Percentiles rank a stretch among this genome's conserved stretches.
Conservation (phyloP, 2,329 filamentous ascomycete species). For the Colletotrichum acutatum region DNA sequence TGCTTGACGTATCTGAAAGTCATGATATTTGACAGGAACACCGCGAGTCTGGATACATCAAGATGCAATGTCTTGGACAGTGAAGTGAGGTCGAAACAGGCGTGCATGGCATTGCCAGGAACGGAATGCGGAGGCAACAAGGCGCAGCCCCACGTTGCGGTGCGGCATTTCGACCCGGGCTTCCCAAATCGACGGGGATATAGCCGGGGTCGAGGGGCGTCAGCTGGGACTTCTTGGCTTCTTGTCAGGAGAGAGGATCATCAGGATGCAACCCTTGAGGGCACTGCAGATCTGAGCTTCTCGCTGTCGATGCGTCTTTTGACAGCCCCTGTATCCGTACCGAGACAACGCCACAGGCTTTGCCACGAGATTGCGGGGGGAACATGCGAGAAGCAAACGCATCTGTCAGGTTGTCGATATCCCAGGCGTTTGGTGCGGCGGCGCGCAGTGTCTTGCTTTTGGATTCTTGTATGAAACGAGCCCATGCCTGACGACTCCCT, state of each 20-base stretch:
- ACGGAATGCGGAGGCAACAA: conserved; percentile 33
- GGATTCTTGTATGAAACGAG: neutral
- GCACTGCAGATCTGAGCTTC: neutral
- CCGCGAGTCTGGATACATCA: neutral
- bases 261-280: conserved; percentile 5
- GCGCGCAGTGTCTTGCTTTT: neutral
- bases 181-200: conserved; percentile 18
- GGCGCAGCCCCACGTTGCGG: conserved; percentile 26
- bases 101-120: conserved; percentile 28
- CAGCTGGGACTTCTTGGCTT: conserved; percentile 17
- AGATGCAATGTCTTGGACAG: conserved; percentile 9
- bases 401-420: neutral
- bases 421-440: neutral
- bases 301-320: neutral
- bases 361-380: conserved; percentile 16
- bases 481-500: neutral
- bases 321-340: neutral
- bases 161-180: conserved; percentile 30
- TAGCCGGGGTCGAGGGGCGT: neutral
- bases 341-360: conserved; percentile 20
- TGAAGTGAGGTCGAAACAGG: conserved; percentile 33
- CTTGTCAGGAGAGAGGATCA: conserved; percentile 17
- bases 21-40: neutral
- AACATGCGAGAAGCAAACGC: conserved; percentile 1
- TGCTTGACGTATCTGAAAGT: neutral